A percentile compares a stretch with the other conserved stretches of the same genome.
phyloP scores from a whole-genome alignment of 306 rosid genomes.

The Crataegus laevigata region DNA sequence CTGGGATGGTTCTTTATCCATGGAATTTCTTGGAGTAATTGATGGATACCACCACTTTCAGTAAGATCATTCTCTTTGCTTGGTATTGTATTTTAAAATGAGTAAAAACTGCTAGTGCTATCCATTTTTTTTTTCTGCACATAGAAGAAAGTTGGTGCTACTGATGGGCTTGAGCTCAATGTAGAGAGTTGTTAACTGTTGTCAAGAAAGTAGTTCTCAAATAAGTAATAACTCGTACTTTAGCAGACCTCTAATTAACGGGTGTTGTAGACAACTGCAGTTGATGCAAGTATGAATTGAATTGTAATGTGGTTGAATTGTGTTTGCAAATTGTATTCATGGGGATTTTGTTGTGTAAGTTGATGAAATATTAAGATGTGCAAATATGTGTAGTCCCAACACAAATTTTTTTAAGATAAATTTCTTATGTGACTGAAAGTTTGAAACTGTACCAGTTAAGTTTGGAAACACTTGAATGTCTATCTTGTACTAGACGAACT shows the following conservation, averaged over 20 bases:
- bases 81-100: neutral
- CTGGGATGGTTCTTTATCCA: constrained; percentile 83
- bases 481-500: neutral
- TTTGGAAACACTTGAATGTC: neutral
- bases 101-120: neutral
- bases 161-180: neutral
- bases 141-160: neutral
- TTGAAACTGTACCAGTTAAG: neutral
- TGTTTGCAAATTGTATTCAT: neutral
- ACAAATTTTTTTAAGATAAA: neutral
- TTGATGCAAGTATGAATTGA: neutral
- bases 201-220: neutral
- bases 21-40: constrained; percentile 58
- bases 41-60: constrained; percentile 66
- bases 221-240: neutral
- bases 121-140: neutral
- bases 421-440: neutral
- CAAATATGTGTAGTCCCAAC: too few species aligned
- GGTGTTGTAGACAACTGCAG: neutral
- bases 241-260: neutral
- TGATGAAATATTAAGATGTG: too few species aligned
- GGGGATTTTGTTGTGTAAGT: neutral
- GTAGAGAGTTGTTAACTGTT: neutral
- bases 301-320: neutral
- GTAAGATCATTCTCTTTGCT: constrained; percentile 31